Evolutionary conservation across 225 moss, liverwort and hornwort genomes (phyloP).

Genomic region (Asterella californica): DNA sequence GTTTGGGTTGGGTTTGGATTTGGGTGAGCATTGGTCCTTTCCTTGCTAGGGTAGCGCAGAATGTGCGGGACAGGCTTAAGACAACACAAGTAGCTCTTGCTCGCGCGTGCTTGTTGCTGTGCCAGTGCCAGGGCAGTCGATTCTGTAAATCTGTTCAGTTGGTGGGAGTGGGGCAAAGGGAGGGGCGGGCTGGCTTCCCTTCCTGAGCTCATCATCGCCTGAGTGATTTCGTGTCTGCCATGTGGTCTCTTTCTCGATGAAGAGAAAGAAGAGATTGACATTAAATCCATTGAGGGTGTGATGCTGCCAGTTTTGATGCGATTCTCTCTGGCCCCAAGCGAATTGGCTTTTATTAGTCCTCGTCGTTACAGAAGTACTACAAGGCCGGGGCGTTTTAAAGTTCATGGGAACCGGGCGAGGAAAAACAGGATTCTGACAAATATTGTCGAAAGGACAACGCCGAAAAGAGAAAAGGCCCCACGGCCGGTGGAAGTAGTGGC

Average conservation of each 20-base stretch:
- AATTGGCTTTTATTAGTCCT: neutral
- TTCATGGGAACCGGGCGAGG: slow-evolving; percentile 12
- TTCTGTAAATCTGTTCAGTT: neutral
- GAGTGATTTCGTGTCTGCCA: neutral
- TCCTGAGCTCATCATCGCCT: slow-evolving; percentile 7
- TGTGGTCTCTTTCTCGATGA: neutral
- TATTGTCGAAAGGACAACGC: neutral
- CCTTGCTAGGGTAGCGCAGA: neutral
- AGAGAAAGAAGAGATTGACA: neutral
- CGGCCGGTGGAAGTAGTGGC: neutral
- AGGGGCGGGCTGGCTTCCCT: slow-evolving; percentile 3
- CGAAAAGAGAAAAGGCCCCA: neutral
- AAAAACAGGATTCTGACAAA: neutral
- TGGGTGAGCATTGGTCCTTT: neutral
- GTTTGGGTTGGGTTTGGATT: neutral
- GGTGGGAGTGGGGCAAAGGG: neutral
- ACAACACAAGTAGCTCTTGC: neutral
- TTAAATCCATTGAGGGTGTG: slow-evolving; percentile 8
- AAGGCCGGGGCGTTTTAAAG: neutral
- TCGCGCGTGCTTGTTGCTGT: neutral
- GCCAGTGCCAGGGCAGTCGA: neutral
- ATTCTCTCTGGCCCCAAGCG: slow-evolving; percentile 2
- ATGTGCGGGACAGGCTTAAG: neutral
- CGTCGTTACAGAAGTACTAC: neutral
- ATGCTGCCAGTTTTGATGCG: slow-evolving; percentile 20